A percentile compares a stretch with the other conserved stretches of the same genome.
phyloP scores from a whole-genome alignment of 352 stramenopile species.

The Stephanocyclus meneghinianus region DNA sequence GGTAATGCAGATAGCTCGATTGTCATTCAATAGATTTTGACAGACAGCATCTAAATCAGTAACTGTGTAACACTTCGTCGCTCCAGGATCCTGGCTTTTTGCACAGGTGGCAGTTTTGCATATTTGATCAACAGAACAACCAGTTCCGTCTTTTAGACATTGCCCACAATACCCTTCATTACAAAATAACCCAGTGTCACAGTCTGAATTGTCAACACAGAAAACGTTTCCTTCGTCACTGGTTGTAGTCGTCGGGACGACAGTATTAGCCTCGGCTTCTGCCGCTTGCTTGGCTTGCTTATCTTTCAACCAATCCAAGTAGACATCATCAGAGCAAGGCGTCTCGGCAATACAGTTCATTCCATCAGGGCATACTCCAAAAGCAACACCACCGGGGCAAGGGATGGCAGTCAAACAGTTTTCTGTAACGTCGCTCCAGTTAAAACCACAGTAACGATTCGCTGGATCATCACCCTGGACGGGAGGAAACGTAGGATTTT shows the following conservation, averaged over 20 bases:
- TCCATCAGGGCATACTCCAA: constrained; percentile 29
- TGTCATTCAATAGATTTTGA: constrained; percentile 2
- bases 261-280: neutral
- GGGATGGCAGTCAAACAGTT: constrained; percentile 41
- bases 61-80: constrained; percentile 26
- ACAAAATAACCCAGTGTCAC: constrained; percentile 22
- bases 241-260: neutral
- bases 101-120: constrained; percentile 24
- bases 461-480: constrained; percentile 27
- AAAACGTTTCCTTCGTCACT: constrained; percentile 2
- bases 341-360: constrained; percentile 35
- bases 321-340: constrained; percentile 27
- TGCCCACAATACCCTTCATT: constrained; percentile 23
- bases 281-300: constrained; percentile 27
- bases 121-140: constrained; percentile 38
- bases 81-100: constrained; percentile 5
- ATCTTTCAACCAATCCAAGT: constrained; percentile 35
- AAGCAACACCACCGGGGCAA: constrained; percentile 31
- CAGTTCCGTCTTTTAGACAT: constrained; percentile 17
- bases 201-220: constrained; percentile 18
- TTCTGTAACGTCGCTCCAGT: constrained; percentile 41
- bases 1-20: constrained; percentile 12
- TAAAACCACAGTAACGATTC: constrained; percentile 31
- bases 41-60: constrained; percentile 24
- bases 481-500: constrained; percentile 18